Conservation (phyloP, 2,329 filamentous ascomycete genomes). For the Ceratocystis cacaofunesta region DNA sequence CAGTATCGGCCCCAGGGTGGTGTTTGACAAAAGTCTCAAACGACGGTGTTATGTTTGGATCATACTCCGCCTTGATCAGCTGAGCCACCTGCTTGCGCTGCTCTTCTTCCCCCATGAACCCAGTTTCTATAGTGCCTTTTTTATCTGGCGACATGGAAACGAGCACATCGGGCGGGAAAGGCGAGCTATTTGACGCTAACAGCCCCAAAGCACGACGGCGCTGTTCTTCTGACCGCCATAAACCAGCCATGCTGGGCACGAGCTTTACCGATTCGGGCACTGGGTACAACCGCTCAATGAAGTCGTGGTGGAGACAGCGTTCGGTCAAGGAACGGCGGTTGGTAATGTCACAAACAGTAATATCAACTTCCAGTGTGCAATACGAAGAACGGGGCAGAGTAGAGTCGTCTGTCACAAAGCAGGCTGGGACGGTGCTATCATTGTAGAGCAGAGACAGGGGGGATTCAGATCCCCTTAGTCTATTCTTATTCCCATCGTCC, state of each 20-base stretch:
- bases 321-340: constrained; percentile 65
- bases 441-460: constrained; percentile 40
- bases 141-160: constrained; percentile 71
- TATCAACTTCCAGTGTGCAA: constrained; percentile 78
- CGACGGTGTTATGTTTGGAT: constrained; percentile 28
- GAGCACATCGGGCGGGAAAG: constrained; percentile 57
- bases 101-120: constrained; percentile 88
- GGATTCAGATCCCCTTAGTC: constrained; percentile 63
- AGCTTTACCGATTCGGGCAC: constrained; percentile 57
- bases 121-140: constrained; percentile 40
- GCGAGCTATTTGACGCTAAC: constrained; percentile 19
- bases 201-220: constrained; percentile 42
- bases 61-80: constrained; percentile 50
- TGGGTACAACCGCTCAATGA: constrained; percentile 56
- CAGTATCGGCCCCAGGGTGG: constrained; percentile 35
- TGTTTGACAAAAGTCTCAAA: constrained; percentile 54
- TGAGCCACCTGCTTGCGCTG: constrained; percentile 50
- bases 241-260: constrained; percentile 81
- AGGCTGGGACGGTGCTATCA: constrained; percentile 24
- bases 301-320: constrained; percentile 73
- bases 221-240: constrained; percentile 83
- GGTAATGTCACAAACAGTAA: constrained; percentile 74
- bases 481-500: constrained; percentile 39
- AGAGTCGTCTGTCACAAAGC: constrained; percentile 39
- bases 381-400: constrained; percentile 66